phyloP scores from a whole-genome alignment of 129 eudicot genomes.

The Scalesia atractyloides region DNA sequence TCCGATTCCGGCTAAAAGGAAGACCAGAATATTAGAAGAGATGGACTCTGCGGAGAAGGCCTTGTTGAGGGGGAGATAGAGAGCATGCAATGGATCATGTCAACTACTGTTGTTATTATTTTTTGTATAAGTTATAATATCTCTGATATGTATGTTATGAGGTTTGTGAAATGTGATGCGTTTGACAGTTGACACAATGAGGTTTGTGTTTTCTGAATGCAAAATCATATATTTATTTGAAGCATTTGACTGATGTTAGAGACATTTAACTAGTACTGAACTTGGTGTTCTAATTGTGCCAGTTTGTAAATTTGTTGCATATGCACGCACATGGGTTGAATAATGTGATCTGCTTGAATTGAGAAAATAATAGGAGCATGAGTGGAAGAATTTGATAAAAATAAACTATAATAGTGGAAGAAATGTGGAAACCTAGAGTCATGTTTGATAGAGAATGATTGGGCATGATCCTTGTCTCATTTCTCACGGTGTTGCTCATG shows the following conservation, averaged over 20 bases:
- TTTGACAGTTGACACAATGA: constrained; percentile 27
- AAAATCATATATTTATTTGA: not conserved
- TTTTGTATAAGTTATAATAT: constrained; percentile 31
- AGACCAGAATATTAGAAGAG: constrained; percentile 84
- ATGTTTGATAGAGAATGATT: constrained; percentile 18
- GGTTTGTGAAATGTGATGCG: constrained; percentile 41
- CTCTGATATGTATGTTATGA: constrained; percentile 18
- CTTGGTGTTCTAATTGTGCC: not conserved
- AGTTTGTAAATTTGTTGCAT: not conserved
- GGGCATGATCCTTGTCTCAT: constrained; percentile 27
- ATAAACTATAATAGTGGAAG: constrained; percentile 6
- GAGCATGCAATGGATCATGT: not conserved
- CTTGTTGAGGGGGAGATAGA: constrained; percentile 79
- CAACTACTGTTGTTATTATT: constrained; percentile 4
- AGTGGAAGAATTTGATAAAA: constrained; percentile 9
- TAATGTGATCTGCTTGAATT: constrained; percentile 21
- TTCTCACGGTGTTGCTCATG: constrained; percentile 4
- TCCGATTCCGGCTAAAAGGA: constrained; percentile 93
- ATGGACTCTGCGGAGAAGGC: constrained; percentile 97
- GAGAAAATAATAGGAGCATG: constrained; percentile 19
- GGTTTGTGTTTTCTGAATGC: constrained; percentile 33
- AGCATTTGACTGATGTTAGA: not conserved
- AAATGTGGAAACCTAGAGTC: constrained; percentile 15
- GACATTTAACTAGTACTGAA: not conserved
- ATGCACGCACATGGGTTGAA: constrained; percentile 38